Evolutionary conservation across 192 early-diverging fungal genomes (phyloP).

Genomic region (Linnemannia elongata): DNA sequence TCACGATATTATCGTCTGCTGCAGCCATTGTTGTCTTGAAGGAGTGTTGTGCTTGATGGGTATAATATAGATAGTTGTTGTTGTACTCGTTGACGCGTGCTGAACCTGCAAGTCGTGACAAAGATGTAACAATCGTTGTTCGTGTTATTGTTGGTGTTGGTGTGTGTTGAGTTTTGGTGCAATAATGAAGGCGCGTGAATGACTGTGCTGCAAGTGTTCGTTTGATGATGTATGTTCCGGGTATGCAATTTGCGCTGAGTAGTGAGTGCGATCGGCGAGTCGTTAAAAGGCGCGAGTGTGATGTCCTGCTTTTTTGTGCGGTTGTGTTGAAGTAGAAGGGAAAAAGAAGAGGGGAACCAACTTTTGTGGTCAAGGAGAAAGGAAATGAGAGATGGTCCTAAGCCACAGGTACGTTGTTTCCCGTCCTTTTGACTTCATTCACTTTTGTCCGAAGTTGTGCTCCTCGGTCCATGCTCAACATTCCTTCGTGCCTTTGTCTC

Average conservation of each 20-base stretch:
- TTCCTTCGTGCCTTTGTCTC: background rate
- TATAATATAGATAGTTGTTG: background rate
- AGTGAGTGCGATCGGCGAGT: background rate
- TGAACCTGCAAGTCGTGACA: background rate
- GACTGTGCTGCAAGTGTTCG: too few species aligned
- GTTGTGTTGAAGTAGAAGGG: background rate
- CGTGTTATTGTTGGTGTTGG: too few species aligned
- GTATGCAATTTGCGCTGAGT: too few species aligned
- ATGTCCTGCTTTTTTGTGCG: slow-evolving; percentile 2
- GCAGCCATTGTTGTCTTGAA: background rate
- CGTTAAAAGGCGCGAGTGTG: background rate
- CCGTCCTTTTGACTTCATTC: background rate
- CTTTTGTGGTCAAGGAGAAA: background rate
- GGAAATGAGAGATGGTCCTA: background rate
- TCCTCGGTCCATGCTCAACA: background rate
- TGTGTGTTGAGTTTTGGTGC: too few species aligned
- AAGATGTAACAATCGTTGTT: background rate
- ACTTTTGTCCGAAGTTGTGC: background rate
- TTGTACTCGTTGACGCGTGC: background rate
- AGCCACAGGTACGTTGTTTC: slow-evolving; percentile 6
- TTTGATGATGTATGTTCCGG: too few species aligned
- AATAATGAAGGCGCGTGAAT: too few species aligned
- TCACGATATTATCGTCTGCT: slow-evolving; percentile 13
- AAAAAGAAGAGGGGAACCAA: background rate
- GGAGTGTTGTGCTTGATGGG: background rate